phyloP scores from a whole-genome alignment of 2,329 filamentous ascomycete genomes.

The Diaporthe velutina region DNA sequence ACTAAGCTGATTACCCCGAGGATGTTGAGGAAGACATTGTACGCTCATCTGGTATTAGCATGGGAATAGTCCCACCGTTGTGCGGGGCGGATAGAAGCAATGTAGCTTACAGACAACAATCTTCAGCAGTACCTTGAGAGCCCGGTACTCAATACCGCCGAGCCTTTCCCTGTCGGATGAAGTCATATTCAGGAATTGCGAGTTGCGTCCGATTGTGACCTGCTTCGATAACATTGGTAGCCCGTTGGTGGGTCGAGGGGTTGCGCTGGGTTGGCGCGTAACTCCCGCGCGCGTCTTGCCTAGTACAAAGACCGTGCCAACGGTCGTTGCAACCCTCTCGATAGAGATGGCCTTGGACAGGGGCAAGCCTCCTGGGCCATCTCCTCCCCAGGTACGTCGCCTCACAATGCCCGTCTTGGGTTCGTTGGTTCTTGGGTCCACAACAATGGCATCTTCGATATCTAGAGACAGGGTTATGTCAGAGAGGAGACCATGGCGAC shows the following conservation, averaged over 20 bases:
- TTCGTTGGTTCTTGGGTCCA: not conserved
- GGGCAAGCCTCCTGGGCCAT: constrained; percentile 34
- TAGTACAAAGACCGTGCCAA: constrained; percentile 45
- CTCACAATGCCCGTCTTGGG: not conserved
- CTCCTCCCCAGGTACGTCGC: constrained; percentile 18
- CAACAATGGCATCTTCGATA: not conserved
- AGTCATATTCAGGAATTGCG: constrained; percentile 52
- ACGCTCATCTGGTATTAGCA: constrained; percentile 49
- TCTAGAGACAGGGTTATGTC: not conserved
- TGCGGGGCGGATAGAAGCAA: not conserved
- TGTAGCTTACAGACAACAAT: constrained; percentile 46
- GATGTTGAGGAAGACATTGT: constrained; percentile 59
- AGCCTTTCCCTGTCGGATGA: constrained; percentile 57
- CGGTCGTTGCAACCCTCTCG: constrained; percentile 46
- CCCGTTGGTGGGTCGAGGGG: not conserved
- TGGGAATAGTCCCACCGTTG: not conserved
- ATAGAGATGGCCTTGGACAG: constrained; percentile 41
- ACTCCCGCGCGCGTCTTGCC: constrained; percentile 16
- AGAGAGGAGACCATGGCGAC: not conserved
- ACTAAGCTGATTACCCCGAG: constrained; percentile 62
- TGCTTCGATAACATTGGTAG: constrained; percentile 52
- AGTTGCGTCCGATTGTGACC: constrained; percentile 59
- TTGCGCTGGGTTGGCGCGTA: not conserved
- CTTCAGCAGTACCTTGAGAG: constrained; percentile 60
- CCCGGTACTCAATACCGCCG: constrained; percentile 66